Conservation (phyloP, 805 yeast species). For the Sugiyamaella mastotermitis region DNA sequence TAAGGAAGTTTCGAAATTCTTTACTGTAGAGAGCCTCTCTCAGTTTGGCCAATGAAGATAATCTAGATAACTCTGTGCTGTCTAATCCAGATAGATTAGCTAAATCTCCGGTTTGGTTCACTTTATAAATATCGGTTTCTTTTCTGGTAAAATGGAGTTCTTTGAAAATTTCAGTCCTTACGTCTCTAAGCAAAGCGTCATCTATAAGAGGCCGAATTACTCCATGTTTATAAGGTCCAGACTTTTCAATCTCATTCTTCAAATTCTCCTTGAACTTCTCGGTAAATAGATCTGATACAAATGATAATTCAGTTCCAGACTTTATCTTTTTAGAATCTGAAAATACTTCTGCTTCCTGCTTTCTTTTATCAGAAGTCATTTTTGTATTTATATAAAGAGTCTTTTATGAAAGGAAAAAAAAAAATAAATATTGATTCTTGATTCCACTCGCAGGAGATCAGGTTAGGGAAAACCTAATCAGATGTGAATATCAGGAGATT, state of each 20-base stretch:
- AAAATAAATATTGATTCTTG: too few relatives aligned
- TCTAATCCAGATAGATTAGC: conserved; percentile 87
- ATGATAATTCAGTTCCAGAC: not conserved
- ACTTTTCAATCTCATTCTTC: conserved; percentile 35
- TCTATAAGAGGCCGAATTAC: conserved; percentile 66
- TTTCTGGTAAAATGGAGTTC: conserved; percentile 88
- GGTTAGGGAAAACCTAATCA: too few relatives aligned
- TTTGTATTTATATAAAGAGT: too few relatives aligned
- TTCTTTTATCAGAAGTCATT: too few relatives aligned
- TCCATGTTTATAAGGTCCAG: conserved; percentile 89
- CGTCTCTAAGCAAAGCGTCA: conserved; percentile 69
- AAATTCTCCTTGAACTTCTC: conserved; percentile 7
- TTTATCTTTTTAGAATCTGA: too few relatives aligned
- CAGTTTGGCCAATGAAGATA: conserved; percentile 71
- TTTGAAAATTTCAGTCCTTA: conserved; percentile 74
- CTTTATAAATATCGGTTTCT: conserved; percentile 96
- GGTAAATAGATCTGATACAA: not conserved
- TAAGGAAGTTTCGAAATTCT: conserved; percentile 71
- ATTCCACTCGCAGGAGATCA: too few relatives aligned
- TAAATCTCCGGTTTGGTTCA: conserved; percentile 74
- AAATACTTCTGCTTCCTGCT: not conserved
- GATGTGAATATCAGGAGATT: too few relatives aligned
- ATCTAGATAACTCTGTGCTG: conserved; percentile 61
- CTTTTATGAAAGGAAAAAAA: too few relatives aligned
- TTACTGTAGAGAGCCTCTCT: conserved; percentile 86